Evolutionary conservation across 495 filamentous ascomycete species (phyloP), one percentile per base, ranked within the genome.

Genomic region (Penicillium riverlandense): DNA sequence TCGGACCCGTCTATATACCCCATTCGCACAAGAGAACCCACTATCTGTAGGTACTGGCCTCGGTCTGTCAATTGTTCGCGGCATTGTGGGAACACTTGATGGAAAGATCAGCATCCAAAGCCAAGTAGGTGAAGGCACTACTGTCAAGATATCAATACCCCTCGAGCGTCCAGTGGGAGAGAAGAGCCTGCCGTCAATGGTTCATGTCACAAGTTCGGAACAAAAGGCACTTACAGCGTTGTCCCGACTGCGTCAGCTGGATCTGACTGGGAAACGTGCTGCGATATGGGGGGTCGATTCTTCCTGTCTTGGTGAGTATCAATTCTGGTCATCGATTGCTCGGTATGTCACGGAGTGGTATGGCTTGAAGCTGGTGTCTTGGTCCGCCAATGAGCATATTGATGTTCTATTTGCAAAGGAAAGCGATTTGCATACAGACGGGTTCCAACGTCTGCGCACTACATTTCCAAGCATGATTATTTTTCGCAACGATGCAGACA

Each of bases 21-120:
- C 86, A 1, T 91, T 90, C 50, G 76, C 82, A 0, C 86, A 91
- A 46, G 86, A 91, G 54, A 77, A 90, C 49, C 63, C 71, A 1
- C 58, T 80, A 10, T 71, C 71, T 0, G 75, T 73, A 11, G 77
- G 77, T 0, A 78, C 75, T 2, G 77, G 77, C 0, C 52, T 76
- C 11, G 73, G 73, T 2, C 47, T 79, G 13, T 75, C 71, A 7
- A 79, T 79, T 38, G 74, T 78, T 11, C 69, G 68, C 12, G 74
- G 70, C 40, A 63, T 81, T 29, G 69, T 79, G n/a, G 67, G 70
- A 29, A 66, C 71, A 27, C 49, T 81, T n/a, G 66, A 68, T 45
- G 77, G 77, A 11, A 65, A 62, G 12, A 75, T 81, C 45, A 67
- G 70, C 14, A 61, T 79, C 29, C 65, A 70, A 44, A 78, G 75